A percentile compares a stretch with the other conserved stretches of the same genome.
Evolutionary conservation across 768 basidiomycete genomes (phyloP).

Genomic region (Tricholoma flavovirens): DNA sequence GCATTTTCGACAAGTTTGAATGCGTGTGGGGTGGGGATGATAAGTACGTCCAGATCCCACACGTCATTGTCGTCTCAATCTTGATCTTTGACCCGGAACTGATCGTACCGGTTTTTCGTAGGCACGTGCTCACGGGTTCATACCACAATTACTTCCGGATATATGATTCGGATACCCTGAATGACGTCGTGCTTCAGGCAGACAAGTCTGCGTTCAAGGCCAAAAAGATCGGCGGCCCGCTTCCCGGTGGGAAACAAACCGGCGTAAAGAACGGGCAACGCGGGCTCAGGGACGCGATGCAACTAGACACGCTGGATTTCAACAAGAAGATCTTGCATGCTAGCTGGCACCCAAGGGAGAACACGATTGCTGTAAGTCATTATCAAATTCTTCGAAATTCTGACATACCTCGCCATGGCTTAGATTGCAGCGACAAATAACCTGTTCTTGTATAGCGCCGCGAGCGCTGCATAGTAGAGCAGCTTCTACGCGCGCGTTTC

Average conservation of each 20-base stretch:
- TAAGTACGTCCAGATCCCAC: conserved; percentile 58
- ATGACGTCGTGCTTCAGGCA: conserved; percentile 92
- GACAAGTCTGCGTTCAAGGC: conserved; percentile 99
- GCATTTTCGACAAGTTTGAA: conserved; percentile 99
- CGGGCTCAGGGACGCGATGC: conserved; percentile 79
- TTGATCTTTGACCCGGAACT: conserved; percentile 9
- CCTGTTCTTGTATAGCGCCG: conserved; percentile 80
- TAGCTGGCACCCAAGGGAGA: conserved; percentile 97
- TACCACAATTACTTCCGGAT: conserved; percentile 99
- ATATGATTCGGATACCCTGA: conserved; percentile 85
- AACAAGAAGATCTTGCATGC: conserved; percentile 97
- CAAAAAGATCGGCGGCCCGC: conserved; percentile 92
- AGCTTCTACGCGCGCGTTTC: conserved; percentile 12
- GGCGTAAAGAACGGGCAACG: conserved; percentile 73
- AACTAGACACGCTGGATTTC: conserved; percentile 81
- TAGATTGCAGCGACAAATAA: conserved; percentile 98
- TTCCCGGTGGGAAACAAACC: conserved; percentile 55
- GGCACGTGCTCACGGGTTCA: conserved; percentile 96
- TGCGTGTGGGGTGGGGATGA: conserved; percentile 97
- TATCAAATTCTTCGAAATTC: not conserved
- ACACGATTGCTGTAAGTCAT: conserved; percentile 87
- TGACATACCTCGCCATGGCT: conserved; percentile 1
- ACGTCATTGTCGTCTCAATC: conserved; percentile 12
- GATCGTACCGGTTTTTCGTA: conserved; percentile 27
- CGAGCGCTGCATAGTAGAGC: conserved; percentile 54